A percentile compares a stretch with the other conserved stretches of the same genome.
Evolutionary conservation across 345 rosid species (phyloP).

Genomic region (Gossypium stocksii): DNA sequence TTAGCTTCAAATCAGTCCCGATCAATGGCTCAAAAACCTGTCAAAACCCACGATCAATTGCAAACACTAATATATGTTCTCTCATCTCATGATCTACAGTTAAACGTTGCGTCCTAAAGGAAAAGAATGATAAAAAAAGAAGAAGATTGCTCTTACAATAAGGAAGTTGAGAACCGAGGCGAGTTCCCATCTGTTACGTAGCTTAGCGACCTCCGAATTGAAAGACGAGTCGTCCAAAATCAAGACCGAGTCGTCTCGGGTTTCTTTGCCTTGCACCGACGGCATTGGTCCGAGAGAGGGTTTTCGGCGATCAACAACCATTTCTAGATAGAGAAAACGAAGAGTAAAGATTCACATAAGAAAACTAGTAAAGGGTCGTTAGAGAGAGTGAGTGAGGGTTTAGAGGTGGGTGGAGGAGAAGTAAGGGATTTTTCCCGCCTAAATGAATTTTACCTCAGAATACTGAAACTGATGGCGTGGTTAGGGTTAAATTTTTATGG

Average conservation of each 20-base stretch:
- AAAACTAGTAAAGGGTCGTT: not conserved
- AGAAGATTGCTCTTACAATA: constrained; percentile 30
- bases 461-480: not conserved
- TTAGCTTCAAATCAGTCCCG: constrained; percentile 46
- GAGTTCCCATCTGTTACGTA: constrained; percentile 87
- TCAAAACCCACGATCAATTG: constrained; percentile 7
- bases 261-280: constrained; percentile 1
- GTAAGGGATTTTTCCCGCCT: constrained; percentile 27
- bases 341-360: not conserved
- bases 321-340: constrained; percentile 13
- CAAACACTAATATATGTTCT: not conserved
- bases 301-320: constrained; percentile 37
- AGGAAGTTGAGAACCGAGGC: constrained; percentile 87
- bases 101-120: not conserved
- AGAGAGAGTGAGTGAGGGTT: not conserved
- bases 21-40: constrained; percentile 73
- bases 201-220: constrained; percentile 35
- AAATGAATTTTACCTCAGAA: constrained; percentile 15
- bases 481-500: not conserved
- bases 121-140: not conserved
- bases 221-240: constrained; percentile 24
- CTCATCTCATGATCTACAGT: not conserved
- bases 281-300: constrained; percentile 12
- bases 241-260: constrained; percentile 20
- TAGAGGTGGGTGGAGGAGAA: constrained; percentile 3